Percentiles rank a stretch among this genome's conserved stretches.
These are phyloP conservation scores for Colletotrichum melonis DNA, from an alignment of 2,329 filamentous ascomycete genomes.

Conservation along the genomic window DNA sequence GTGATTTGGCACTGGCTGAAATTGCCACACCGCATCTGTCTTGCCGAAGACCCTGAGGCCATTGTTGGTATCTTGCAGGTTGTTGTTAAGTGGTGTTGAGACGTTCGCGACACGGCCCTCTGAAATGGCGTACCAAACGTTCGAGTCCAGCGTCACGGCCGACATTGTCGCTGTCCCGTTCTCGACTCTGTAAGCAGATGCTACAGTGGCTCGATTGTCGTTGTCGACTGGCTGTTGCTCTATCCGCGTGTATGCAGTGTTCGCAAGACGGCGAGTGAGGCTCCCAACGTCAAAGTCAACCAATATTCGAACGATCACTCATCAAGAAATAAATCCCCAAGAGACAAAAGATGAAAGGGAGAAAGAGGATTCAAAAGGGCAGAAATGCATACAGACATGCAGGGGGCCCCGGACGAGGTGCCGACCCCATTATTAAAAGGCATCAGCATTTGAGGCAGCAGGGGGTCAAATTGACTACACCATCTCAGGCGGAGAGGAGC, in stretches of 20 bases:
- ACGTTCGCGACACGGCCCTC: conserved; percentile 48
- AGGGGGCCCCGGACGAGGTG: neutral
- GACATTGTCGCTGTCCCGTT: conserved; percentile 18
- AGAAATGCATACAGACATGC: neutral
- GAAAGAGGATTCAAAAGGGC: neutral
- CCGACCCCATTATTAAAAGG: conserved; percentile 10
- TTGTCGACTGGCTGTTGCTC: neutral
- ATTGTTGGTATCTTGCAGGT: conserved; percentile 34
- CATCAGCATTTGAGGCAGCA: neutral
- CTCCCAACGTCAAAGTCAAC: neutral
- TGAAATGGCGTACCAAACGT: conserved; percentile 49
- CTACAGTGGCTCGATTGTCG: neutral
- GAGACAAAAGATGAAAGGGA: neutral
- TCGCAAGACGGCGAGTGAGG: neutral
- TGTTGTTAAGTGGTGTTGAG: conserved; percentile 37
- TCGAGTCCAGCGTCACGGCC: conserved; percentile 45
- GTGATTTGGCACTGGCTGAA: conserved; percentile 42
- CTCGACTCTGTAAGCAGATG: neutral
- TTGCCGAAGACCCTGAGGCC: conserved; percentile 39
- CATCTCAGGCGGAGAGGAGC: conserved; percentile 17
- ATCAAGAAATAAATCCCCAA: neutral
- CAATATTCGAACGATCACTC: neutral
- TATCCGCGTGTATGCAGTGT: neutral
- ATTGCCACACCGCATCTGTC: conserved; percentile 40
- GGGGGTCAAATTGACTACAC: conserved; percentile 14